Evolutionary conservation across 306 rosid genomes (phyloP).

Genomic region (Argentina anserina): DNA sequence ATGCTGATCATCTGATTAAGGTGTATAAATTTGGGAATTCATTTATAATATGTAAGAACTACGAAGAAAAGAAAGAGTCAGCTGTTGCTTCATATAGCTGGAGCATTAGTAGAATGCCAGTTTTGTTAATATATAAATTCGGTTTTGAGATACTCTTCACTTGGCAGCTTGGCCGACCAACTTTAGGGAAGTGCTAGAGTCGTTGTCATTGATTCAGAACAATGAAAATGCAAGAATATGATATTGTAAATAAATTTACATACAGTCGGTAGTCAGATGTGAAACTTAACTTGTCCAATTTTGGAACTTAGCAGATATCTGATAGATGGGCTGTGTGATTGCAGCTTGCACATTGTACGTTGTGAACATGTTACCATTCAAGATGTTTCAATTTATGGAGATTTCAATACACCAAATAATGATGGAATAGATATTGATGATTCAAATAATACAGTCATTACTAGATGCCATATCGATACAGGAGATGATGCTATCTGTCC

Average conservation of each 20-base stretch:
- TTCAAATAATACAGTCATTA: slow-evolving; percentile 74
- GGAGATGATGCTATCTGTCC: slow-evolving; percentile 97
- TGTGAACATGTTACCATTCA: slow-evolving; percentile 47
- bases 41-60: too few species aligned
- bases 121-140: neutral
- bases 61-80: too few species aligned
- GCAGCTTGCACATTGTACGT: slow-evolving; percentile 82
- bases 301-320: neutral
- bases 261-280: neutral
- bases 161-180: neutral
- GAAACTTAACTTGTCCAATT: neutral
- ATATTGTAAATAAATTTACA: too few species aligned
- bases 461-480: slow-evolving; percentile 74
- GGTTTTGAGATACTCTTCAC: neutral
- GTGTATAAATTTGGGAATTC: neutral
- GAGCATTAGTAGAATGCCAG: neutral
- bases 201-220: neutral
- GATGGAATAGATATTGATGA: slow-evolving; percentile 96
- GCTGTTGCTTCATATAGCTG: neutral
- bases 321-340: slow-evolving; percentile 12
- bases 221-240: neutral
- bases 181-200: neutral
- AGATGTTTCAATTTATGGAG: slow-evolving; percentile 72
- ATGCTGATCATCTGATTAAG: neutral
- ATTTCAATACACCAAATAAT: slow-evolving; percentile 82